These are phyloP conservation scores for Neurospora sp. DNA, from an alignment of 495 filamentous ascomycete genomes.

Conservation along the genomic window DNA sequence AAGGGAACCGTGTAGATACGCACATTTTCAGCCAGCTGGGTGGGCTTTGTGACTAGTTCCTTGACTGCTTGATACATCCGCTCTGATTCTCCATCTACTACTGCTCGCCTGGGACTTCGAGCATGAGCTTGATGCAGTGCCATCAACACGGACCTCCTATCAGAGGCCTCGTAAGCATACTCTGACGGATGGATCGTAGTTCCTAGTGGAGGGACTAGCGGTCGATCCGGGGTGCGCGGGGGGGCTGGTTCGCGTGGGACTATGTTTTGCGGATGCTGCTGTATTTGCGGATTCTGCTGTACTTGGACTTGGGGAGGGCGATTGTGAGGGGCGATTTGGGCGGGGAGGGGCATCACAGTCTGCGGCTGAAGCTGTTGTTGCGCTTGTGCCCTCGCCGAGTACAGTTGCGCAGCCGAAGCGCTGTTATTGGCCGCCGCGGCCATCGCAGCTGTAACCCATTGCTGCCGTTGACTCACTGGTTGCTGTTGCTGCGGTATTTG, in stretches of 20 bases:
- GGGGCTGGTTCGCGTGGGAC: not conserved
- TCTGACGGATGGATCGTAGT: conserved; percentile 15
- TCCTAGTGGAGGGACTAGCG: not conserved
- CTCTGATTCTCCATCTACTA: conserved; percentile 16
- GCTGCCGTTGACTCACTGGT: not conserved
- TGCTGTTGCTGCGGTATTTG: not conserved
- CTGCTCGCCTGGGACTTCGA: conserved; percentile 42
- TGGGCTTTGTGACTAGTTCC: conserved; percentile 33
- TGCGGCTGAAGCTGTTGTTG: not conserved
- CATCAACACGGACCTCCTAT: conserved; percentile 33
- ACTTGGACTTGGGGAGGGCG: not conserved
- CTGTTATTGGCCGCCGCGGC: not conserved
- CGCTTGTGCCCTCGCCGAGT: not conserved
- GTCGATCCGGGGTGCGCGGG: not conserved
- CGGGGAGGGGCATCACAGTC: not conserved
- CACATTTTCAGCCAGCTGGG: conserved; percentile 18
- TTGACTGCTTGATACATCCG: conserved; percentile 40
- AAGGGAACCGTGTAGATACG: conserved; percentile 23
- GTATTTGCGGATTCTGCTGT: not conserved
- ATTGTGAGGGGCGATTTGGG: not conserved
- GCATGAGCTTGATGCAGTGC: conserved; percentile 49
- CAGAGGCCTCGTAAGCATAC: conserved; percentile 29
- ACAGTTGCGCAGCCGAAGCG: not conserved
- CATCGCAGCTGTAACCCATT: not conserved
- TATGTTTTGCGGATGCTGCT: not conserved